Evolutionary conservation across 306 rosid species (phyloP), one percentile per base, ranked within the genome.

Genomic region (Nissolia schottii): DNA sequence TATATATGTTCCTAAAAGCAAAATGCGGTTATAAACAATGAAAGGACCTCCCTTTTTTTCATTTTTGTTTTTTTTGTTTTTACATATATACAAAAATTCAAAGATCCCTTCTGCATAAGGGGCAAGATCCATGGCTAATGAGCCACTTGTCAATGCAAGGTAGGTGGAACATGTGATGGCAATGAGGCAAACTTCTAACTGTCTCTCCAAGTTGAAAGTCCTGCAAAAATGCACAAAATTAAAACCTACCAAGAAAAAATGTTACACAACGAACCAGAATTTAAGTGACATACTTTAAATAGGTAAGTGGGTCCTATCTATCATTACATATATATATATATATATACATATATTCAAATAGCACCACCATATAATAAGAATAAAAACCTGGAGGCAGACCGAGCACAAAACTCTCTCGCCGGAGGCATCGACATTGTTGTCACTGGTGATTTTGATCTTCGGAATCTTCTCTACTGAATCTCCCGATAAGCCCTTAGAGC

Each of bases 101-200:
- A 57, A 92, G 80, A 86, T 88, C 96, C 80, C 98, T 86, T 85
- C 98, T 77, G 81, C 98, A 92, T 49, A 92, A 74, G 25, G 98
- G 98, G 74, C 98, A 90, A 69, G 98, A 92, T 10, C 87, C 98
- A 77, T 92, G 96, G 79, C 82, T 88, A 22, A 85, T 71, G 70
- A 92, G 90, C 98, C 98, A 92, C 78, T 84, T 81, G 75, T 92
- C 98, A 74, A 90, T 92, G 89, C 98, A 92, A 38, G 96, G 91
- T 68, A 82, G 81, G 85, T 94, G 99, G 81, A 94, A 92, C 86
- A 86, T 79, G 78, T 92, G 98, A 85, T 90, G 83, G 76, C 98
- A 92, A 76, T 85, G 83, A 19, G 96, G 96, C 73, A 92, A 82
- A 34, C 92, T 88, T 84, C 98, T 90, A 25, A 82, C 91, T 4